Evolutionary conservation across 163 green algal genomes (phyloP).

Genomic region (Coccomyxa subellipsoidea): DNA sequence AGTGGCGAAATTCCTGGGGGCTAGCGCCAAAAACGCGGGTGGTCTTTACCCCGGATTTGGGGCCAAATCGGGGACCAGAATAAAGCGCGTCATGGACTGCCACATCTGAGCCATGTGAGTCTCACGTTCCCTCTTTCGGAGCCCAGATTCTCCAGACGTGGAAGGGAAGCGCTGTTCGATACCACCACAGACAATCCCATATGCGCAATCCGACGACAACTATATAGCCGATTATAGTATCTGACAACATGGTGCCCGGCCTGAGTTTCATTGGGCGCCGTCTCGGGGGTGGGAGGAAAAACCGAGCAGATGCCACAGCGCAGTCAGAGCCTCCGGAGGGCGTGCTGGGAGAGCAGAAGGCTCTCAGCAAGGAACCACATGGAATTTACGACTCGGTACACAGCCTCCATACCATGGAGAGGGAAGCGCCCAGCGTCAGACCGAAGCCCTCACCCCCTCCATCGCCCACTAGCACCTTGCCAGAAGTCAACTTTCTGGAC

Average conservation of each 20-base stretch:
- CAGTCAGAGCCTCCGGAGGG: background rate
- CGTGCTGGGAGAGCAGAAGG: background rate
- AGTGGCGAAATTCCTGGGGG: too few species aligned
- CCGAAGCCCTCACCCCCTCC: background rate
- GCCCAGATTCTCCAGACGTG: background rate
- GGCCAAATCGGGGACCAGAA: background rate
- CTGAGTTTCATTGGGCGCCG: background rate
- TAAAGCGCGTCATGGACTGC: background rate
- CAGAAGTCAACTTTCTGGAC: background rate
- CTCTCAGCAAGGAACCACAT: background rate
- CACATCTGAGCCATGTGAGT: background rate
- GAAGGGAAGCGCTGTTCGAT: too few species aligned
- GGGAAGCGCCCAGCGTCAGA: background rate
- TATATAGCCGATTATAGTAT: background rate
- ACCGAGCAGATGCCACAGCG: background rate
- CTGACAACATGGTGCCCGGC: background rate
- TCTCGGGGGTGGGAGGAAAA: background rate
- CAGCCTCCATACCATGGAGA: background rate
- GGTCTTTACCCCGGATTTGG: too few species aligned
- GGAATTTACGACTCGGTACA: background rate
- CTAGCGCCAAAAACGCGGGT: too few species aligned
- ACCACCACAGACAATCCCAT: too few species aligned
- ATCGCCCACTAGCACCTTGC: background rate
- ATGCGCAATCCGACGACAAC: too few species aligned
- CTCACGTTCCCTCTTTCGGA: background rate